Percentiles rank a stretch among this genome's conserved stretches.
Evolutionary conservation across 768 basidiomycete genomes (phyloP).

Genomic region (Royoungia palumana): DNA sequence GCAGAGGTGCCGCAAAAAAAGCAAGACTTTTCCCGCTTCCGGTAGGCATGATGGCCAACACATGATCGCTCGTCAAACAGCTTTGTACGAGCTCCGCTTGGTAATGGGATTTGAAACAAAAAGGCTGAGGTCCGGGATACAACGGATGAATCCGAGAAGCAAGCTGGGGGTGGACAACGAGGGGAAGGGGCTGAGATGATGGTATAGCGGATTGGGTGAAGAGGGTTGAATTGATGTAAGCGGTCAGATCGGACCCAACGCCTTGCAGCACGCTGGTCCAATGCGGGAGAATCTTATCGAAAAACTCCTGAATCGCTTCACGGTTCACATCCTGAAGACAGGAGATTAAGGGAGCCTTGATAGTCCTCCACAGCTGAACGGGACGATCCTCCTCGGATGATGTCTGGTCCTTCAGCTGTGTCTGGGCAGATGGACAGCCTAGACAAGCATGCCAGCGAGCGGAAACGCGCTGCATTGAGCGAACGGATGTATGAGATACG

Average conservation of each 20-base stretch:
- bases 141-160: not conserved
- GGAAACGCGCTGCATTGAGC: slow-evolving; percentile 1
- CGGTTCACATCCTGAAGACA: not conserved
- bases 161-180: too few species aligned
- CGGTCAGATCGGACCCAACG: not conserved
- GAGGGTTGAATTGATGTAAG: not conserved
- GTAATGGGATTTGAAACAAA: slow-evolving; percentile 1
- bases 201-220: too few species aligned
- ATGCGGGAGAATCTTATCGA: not conserved
- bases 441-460: not conserved
- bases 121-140: not conserved
- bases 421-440: not conserved
- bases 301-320: not conserved
- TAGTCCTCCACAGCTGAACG: too few species aligned
- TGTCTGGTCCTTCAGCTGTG: too few species aligned
- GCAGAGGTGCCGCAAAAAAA: slow-evolving; percentile 3
- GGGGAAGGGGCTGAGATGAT: too few species aligned
- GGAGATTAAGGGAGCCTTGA: not conserved
- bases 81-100: slow-evolving; percentile 12
- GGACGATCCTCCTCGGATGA: too few species aligned
- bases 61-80: slow-evolving; percentile 1
- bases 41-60: slow-evolving; percentile 8
- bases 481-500: not conserved
- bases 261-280: slow-evolving; percentile 3
- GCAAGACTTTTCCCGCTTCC: slow-evolving; percentile 13